phyloP scores from a whole-genome alignment of 2,329 filamentous ascomycete genomes.

The Neospermospora avenae region DNA sequence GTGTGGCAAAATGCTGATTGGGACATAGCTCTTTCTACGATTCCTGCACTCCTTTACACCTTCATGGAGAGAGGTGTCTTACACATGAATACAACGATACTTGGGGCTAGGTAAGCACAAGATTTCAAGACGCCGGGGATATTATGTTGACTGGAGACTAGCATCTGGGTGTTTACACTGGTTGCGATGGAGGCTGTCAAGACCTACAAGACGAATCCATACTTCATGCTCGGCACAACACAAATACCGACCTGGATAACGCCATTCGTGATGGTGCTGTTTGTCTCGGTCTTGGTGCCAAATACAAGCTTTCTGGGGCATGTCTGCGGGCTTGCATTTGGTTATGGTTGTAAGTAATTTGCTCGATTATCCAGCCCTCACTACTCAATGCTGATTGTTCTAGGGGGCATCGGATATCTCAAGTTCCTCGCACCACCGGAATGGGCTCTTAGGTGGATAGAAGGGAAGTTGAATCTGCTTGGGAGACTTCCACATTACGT shows the following conservation, averaged over 20 bases:
- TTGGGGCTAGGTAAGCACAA: conserved; percentile 73
- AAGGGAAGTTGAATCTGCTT: conserved; percentile 81
- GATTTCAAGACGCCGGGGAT: not conserved
- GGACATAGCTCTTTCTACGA: conserved; percentile 64
- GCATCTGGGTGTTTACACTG: conserved; percentile 90
- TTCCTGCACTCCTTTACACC: conserved; percentile 80
- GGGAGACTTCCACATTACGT: conserved; percentile 87
- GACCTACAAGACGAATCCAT: conserved; percentile 77
- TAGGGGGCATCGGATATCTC: conserved; percentile 82
- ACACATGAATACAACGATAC: conserved; percentile 66
- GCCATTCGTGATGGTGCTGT: conserved; percentile 72
- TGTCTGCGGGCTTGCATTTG: conserved; percentile 75
- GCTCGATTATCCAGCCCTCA: not conserved
- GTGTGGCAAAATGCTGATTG: conserved; percentile 11
- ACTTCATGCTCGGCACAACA: conserved; percentile 59
- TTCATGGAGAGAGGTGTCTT: conserved; percentile 73
- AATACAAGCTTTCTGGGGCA: conserved; percentile 84
- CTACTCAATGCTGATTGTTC: conserved; percentile 22
- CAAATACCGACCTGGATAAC: conserved; percentile 91
- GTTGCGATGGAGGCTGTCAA: conserved; percentile 82
- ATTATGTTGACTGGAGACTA: conserved; percentile 39
- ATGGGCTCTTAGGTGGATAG: conserved; percentile 81
- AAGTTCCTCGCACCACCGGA: conserved; percentile 89
- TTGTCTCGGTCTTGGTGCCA: conserved; percentile 74
- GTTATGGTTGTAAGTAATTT: conserved; percentile 73